phyloP scores from a whole-genome alignment of 2,329 filamentous ascomycete species.

The Penicillium sp. region DNA sequence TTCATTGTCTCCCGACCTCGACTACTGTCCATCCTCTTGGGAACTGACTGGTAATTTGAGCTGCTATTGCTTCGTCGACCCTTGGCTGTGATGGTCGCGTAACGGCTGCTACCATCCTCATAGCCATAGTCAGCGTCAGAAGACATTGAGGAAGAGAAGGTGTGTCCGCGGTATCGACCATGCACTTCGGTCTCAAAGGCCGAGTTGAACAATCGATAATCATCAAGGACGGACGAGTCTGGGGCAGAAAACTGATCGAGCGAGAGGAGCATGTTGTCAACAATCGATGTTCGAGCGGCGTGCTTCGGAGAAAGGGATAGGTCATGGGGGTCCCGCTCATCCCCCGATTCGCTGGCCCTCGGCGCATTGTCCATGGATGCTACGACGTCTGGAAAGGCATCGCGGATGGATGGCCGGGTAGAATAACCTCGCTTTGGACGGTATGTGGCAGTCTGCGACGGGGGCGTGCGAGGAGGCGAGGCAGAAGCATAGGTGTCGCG shows the following conservation, averaged over 20 bases:
- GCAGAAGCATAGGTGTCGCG: constrained; percentile 25
- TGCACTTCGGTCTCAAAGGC: constrained; percentile 41
- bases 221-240: constrained; percentile 35
- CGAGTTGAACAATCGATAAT: constrained; percentile 41
- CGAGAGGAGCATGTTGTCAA: constrained; percentile 92
- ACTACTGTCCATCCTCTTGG: constrained; percentile 63
- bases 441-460: constrained; percentile 35
- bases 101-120: constrained; percentile 41
- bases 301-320: constrained; percentile 73
- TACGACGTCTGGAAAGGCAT: constrained; percentile 42
- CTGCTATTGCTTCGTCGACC: constrained; percentile 76
- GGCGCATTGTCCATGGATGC: constrained; percentile 33
- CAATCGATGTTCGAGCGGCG: constrained; percentile 82
- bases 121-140: constrained; percentile 53
- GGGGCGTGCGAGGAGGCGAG: constrained; percentile 44
- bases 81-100: constrained; percentile 41
- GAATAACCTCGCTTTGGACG: constrained; percentile 30
- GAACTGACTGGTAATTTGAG: constrained; percentile 63
- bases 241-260: constrained; percentile 72
- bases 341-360: constrained; percentile 37
- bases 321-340: constrained; percentile 62
- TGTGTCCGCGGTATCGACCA: constrained; percentile 55
- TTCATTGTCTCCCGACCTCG: constrained; percentile 45
- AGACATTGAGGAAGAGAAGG: constrained; percentile 59
- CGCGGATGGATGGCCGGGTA: constrained; percentile 37